These are phyloP conservation scores for Ophiorrhiza pumila DNA, from an alignment of 257 asterid species.

Conservation along the genomic window DNA sequence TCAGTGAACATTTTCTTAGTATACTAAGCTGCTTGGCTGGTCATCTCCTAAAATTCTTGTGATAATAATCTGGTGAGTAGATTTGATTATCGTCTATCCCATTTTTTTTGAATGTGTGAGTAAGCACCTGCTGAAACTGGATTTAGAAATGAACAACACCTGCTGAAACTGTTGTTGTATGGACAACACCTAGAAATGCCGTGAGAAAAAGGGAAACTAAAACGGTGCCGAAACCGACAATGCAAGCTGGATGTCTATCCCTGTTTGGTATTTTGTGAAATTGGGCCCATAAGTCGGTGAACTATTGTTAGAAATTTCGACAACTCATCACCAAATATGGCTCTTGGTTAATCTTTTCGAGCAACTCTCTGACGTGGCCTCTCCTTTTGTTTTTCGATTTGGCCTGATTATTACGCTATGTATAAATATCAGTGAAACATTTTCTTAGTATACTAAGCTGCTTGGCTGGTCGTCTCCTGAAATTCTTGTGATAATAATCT, in stretches of 20 bases:
- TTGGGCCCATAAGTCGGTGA: neutral
- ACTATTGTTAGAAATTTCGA: neutral
- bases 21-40: neutral
- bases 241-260: neutral
- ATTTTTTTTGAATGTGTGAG: neutral
- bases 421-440: neutral
- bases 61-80: neutral
- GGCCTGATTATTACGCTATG: neutral
- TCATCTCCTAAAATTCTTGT: neutral
- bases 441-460: neutral
- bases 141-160: too few relatives aligned
- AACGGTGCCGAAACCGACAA: slow-evolving; percentile 14
- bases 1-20: neutral
- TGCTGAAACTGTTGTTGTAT: neutral
- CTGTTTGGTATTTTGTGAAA: slow-evolving; percentile 5
- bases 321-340: neutral
- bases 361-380: neutral
- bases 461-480: neutral
- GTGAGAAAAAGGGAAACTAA: neutral
- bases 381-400: neutral
- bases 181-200: neutral
- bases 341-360: neutral
- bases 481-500: neutral
- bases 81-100: neutral
- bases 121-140: too few relatives aligned